Conservation (phyloP, 2,329 filamentous ascomycete species). For the Mariannaea sp. region DNA sequence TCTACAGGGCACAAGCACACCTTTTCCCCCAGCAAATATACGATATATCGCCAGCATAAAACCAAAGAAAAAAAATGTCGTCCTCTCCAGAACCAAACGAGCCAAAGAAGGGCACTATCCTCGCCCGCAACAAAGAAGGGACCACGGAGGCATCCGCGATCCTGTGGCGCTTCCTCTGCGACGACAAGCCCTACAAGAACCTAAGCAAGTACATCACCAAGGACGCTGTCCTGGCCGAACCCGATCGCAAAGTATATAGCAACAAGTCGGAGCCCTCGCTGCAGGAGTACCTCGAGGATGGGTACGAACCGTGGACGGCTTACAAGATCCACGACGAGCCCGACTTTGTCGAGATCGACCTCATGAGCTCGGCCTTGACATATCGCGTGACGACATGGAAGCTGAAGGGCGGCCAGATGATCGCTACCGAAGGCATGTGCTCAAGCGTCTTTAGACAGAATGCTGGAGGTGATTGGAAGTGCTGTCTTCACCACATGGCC, state of each 20-base stretch:
- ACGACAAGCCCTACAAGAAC: constrained; percentile 40
- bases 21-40: no score
- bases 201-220: constrained; percentile 43
- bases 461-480: constrained; percentile 43
- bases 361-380: constrained; percentile 42
- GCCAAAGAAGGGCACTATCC: constrained; percentile 38
- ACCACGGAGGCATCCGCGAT: constrained; percentile 43
- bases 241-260: constrained; percentile 40
- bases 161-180: constrained; percentile 44
- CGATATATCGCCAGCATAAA: no score
- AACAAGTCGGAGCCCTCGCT: constrained; percentile 40
- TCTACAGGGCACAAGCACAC: no score
- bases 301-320: constrained; percentile 43
- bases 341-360: constrained; percentile 45
- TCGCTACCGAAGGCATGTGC: constrained; percentile 42
- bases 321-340: constrained; percentile 45
- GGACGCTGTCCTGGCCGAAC: constrained; percentile 41
- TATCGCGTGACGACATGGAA: constrained; percentile 43
- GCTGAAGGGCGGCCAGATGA: constrained; percentile 38
- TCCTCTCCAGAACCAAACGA: constrained; percentile 18
- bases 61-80: background rate
- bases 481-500: constrained; percentile 43
- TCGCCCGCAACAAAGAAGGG: constrained; percentile 43
- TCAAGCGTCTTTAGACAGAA: constrained; percentile 43
- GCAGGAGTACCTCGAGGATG: constrained; percentile 40